Evolutionary conservation across 257 asterid species (phyloP).

Genomic region (Solanum pinnatisectum): DNA sequence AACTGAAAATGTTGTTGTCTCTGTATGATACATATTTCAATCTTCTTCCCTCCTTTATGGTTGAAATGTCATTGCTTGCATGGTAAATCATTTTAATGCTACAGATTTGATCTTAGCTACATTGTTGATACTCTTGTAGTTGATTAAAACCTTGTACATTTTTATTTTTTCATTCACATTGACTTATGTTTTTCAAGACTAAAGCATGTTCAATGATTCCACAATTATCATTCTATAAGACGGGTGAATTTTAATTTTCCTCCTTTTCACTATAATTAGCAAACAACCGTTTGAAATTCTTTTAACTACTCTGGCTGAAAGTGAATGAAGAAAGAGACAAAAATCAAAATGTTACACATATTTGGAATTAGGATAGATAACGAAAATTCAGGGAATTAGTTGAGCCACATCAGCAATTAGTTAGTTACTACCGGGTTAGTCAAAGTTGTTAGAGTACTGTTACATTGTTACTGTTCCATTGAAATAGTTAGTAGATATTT

Average conservation of each 20-base stretch:
- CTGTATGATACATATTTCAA: conserved; percentile 35
- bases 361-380: no score
- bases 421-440: no score
- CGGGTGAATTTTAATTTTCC: not conserved
- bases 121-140: not conserved
- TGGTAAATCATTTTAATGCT: conserved; percentile 33
- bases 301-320: not conserved
- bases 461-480: no score
- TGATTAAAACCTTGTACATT: not conserved
- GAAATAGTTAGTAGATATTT: no score
- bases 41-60: not conserved
- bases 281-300: not conserved
- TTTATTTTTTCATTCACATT: not conserved
- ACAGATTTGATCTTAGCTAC: not conserved
- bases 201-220: not conserved
- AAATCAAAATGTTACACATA: not conserved
- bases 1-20: conserved; percentile 60
- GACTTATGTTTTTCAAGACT: not conserved
- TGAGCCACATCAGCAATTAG: no score
- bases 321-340: not conserved
- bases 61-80: conserved; percentile 54
- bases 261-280: not conserved
- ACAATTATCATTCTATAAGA: not conserved
- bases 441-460: no score
- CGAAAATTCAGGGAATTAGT: no score